Base-by-base conservation (phyloP, 306 rosid species). In the Glycyrrhiza uralensis region DNA sequence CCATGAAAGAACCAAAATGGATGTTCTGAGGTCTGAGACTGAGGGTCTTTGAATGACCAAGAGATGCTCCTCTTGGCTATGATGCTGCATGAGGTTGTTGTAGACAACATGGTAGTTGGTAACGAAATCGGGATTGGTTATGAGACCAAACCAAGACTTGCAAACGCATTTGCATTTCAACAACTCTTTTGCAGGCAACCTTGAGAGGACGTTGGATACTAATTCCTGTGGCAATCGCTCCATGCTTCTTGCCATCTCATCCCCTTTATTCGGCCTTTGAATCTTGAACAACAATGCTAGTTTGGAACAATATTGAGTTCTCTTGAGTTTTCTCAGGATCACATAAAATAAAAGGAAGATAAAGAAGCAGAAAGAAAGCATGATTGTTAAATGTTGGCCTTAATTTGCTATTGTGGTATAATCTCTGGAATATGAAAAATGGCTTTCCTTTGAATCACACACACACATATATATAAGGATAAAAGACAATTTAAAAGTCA, bases 71-170 rank as follows among this genome's bases (percentile, higher is more conserved):
- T n/a, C n/a, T n/a, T n/a, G n/a, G n/a, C n/a, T n/a, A n/a, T n/a
- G n/a, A n/a, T n/a, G n/a, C n/a, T n/a, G n/a, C n/a, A n/a, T n/a
- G n/a, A n/a, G n/a, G n/a, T n/a, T n/a, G n/a, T n/a, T n/a, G n/a
- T n/a, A n/a, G n/a, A 51, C 2, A n/a, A 6, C 36, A 50, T 51
- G 36, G 26, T 69, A 13, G 52, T 69, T 69, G 63, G 75, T 20
- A n/a, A 20, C 2, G 2, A 69, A 69, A 35, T 51, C 7, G 35
- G 75, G 38, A 24, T 69, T 22, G 1, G 75, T 33, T 20, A 69
- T 51, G 50, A 69, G 9, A 51, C 52, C 24, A 3, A 51, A 36
- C 75, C 75, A 69, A 10, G 63, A 13, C 7, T 69, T 69, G 50
- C 51, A 35, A 4, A 69, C 51, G 3, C 38, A n/a, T 26, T 35